Conservation (phyloP, 2,329 filamentous ascomycete genomes). For the Apiospora rasikravindrae region DNA sequence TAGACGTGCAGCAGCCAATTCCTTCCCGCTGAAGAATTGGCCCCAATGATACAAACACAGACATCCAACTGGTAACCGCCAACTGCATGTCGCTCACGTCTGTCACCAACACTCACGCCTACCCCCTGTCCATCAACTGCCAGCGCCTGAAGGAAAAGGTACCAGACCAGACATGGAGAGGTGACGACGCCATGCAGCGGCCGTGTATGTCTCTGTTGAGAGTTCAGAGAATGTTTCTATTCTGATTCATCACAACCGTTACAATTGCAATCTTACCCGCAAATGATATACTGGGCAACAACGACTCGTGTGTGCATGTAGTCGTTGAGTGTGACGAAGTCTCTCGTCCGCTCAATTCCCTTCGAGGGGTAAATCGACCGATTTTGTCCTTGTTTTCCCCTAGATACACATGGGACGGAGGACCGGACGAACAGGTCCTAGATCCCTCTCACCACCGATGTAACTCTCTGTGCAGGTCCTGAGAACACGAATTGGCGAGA, state of each 20-base stretch:
- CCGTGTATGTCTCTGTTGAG: background rate
- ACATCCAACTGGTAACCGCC: background rate
- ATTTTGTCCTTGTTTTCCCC: background rate
- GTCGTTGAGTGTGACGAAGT: background rate
- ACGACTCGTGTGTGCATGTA: background rate
- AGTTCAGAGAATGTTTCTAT: background rate
- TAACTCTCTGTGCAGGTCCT: slow-evolving; percentile 8
- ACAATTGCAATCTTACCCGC: background rate
- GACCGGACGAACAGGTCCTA: background rate
- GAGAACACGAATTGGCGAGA: slow-evolving; percentile 12
- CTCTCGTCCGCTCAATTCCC: background rate
- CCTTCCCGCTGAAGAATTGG: slow-evolving; percentile 3
- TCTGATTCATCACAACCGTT: background rate
- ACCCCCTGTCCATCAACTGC: background rate
- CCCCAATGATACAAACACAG: background rate
- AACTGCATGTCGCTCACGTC: background rate
- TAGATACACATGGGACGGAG: background rate
- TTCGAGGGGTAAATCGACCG: background rate
- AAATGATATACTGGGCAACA: background rate
- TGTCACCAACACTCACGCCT: background rate
- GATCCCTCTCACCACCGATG: background rate
- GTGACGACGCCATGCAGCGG: background rate
- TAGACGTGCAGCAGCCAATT: background rate
- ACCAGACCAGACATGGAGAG: no score
- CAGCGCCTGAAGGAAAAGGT: background rate